phyloP scores from a whole-genome alignment of 1,284 basidiomycete species.

The Apiotrichum veenhuisii region DNA sequence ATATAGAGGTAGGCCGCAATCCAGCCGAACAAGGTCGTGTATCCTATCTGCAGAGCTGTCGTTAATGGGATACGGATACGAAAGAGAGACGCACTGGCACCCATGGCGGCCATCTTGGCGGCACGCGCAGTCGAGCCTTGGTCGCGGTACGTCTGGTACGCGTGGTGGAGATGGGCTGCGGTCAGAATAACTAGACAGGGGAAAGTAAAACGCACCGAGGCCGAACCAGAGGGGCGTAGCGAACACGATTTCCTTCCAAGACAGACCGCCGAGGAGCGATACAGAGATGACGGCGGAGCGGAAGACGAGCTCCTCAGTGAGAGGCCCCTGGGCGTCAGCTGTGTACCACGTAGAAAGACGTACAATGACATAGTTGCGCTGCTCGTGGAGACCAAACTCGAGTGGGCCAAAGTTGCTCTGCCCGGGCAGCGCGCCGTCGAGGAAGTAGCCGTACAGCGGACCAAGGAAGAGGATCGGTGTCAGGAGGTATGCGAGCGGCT shows the following conservation, averaged over 20 bases:
- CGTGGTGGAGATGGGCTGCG: conserved; percentile 86
- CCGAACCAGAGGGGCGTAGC: conserved; percentile 83
- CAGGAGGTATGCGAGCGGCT: conserved; percentile 59
- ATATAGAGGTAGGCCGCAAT: conserved; percentile 82
- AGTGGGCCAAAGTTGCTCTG: conserved; percentile 49
- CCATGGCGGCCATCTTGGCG: conserved; percentile 55
- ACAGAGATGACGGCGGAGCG: conserved; percentile 74
- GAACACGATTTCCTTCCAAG: conserved; percentile 63
- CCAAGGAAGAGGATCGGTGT: conserved; percentile 78
- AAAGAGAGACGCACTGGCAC: background rate
- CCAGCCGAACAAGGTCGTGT: conserved; percentile 90
- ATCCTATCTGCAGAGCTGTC: conserved; percentile 76
- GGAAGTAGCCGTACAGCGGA: conserved; percentile 65
- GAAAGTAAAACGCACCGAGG: conserved; percentile 57
- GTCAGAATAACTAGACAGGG: background rate
- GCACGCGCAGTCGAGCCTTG: conserved; percentile 58
- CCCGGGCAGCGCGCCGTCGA: conserved; percentile 60
- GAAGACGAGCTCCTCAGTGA: conserved; percentile 92
- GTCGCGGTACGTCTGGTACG: conserved; percentile 72
- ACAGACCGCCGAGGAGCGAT: conserved; percentile 65
- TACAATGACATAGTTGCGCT: conserved; percentile 76
- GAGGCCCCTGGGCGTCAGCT: conserved; percentile 61
- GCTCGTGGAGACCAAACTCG: conserved; percentile 32
- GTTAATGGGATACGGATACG: background rate
- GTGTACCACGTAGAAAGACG: conserved; percentile 41